Percentiles rank a stretch among this genome's conserved stretches.
Conservation (phyloP, 169 alveolate genomes). For the Plasmodium reichenowi region DNA sequence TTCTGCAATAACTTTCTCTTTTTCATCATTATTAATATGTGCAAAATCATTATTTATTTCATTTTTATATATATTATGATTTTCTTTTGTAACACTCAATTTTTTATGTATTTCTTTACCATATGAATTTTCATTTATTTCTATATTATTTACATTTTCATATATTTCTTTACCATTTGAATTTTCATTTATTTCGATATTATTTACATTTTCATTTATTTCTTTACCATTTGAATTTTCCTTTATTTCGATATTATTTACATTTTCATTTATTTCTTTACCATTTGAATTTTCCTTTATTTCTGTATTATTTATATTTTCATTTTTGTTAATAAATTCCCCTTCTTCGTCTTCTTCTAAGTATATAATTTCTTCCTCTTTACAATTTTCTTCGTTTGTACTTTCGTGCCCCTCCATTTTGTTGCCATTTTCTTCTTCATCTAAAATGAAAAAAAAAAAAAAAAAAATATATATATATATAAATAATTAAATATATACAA, state of each 20-base stretch:
- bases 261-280: background rate
- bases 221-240: background rate
- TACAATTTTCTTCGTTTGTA: background rate
- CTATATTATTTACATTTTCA: background rate
- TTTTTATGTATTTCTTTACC: slow-evolving; percentile 5
- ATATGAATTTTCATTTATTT: background rate
- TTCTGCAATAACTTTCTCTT: background rate
- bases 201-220: background rate
- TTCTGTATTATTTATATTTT: background rate
- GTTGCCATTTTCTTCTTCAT: slow-evolving; percentile 5
- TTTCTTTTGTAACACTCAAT: slow-evolving; percentile 2
- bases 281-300: background rate
- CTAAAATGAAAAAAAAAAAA: slow-evolving; percentile 5
- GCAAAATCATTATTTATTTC: background rate
- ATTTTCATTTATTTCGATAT: background rate
- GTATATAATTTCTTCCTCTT: slow-evolving; percentile 3
- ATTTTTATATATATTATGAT: slow-evolving; percentile 7
- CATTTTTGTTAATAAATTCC: background rate
- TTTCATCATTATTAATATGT: background rate
- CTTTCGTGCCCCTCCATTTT: slow-evolving; percentile 12
- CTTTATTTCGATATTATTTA: background rate
- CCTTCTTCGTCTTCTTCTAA: slow-evolving; percentile 10
- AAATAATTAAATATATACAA: background rate
- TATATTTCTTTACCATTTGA: background rate
- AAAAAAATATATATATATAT: background rate